These are phyloP conservation scores for Pichia sp. DNA, from an alignment of 1,139 yeast genomes.

Conservation along the genomic window DNA sequence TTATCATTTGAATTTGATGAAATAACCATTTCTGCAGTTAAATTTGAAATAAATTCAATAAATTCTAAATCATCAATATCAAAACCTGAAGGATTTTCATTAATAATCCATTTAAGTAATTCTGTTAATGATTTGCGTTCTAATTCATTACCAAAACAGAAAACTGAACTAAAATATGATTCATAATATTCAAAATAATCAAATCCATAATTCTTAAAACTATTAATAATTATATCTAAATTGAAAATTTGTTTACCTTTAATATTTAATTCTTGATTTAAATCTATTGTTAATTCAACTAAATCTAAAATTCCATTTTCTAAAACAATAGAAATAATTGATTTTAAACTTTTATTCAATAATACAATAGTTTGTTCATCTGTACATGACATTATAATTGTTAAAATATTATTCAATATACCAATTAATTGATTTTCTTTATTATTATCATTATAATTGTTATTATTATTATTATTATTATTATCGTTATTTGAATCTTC, in stretches of 20 bases:
- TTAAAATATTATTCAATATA: conserved; percentile 43
- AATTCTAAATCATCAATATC: conserved; percentile 14
- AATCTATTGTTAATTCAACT: conserved; percentile 43
- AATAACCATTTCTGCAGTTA: conserved; percentile 13
- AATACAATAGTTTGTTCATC: conserved; percentile 12
- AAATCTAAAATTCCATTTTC: conserved; percentile 38
- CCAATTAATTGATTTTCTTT: conserved; percentile 49
- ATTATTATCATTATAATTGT: conserved; percentile 19
- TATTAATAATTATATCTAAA: conserved; percentile 34
- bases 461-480: conserved; percentile 15
- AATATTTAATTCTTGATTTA: conserved; percentile 43
- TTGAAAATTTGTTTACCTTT: conserved; percentile 34
- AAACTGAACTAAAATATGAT: conserved; percentile 45
- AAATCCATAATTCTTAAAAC: conserved; percentile 48
- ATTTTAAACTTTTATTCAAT: conserved; percentile 37
- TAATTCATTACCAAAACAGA: conserved; percentile 35
- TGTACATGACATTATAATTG: conserved; percentile 48
- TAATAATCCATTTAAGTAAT: conserved; percentile 14
- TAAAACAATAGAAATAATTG: conserved; percentile 40
- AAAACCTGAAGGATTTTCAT: conserved; percentile 13
- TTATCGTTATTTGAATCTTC: conserved; percentile 22
- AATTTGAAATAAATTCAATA: conserved; percentile 11
- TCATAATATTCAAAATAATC: conserved; percentile 47
- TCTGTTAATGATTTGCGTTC: conserved; percentile 14
- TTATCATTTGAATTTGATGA: conserved; percentile 1